A percentile compares a stretch with the other conserved stretches of the same genome.
Conservation (phyloP, 2,329 filamentous ascomycete genomes). For the Pestalotiopsis fici region DNA sequence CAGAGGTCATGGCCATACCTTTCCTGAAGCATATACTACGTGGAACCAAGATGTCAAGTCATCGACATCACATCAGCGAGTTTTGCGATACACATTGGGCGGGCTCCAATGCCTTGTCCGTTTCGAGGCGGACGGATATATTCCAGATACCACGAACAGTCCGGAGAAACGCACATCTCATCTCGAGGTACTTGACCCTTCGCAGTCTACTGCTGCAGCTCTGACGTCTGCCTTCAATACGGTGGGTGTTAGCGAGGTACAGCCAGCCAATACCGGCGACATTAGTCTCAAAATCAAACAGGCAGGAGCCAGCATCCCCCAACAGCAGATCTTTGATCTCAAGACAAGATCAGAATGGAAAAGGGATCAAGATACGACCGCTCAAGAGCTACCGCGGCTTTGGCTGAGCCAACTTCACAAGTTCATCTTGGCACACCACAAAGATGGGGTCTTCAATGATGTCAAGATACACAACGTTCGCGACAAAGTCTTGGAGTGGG, state of each 20-base stretch:
- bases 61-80: slow-evolving; percentile 62
- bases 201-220: background rate
- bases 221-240: background rate
- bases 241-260: background rate
- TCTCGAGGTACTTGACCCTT: background rate
- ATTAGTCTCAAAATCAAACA: slow-evolving; percentile 11
- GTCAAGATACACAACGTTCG: slow-evolving; percentile 13
- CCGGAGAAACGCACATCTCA: background rate
- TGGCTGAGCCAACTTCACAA: slow-evolving; percentile 41
- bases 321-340: slow-evolving; percentile 40
- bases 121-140: slow-evolving; percentile 61
- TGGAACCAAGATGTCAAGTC: slow-evolving; percentile 57
- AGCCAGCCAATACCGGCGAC: no score
- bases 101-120: slow-evolving; percentile 53
- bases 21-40: slow-evolving; percentile 66
- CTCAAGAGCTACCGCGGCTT: slow-evolving; percentile 39
- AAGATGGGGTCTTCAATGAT: slow-evolving; percentile 34
- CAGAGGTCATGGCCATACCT: slow-evolving; percentile 64
- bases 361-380: slow-evolving; percentile 28
- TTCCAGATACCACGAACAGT: slow-evolving; percentile 14
- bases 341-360: slow-evolving; percentile 39
- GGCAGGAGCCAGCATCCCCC: slow-evolving; percentile 28
- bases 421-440: slow-evolving; percentile 43
- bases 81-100: slow-evolving; percentile 60
- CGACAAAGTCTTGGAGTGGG: slow-evolving; percentile 8